Evolutionary conservation across 2,329 filamentous ascomycete species (phyloP).

Genomic region (Aspergillus novoparasiticus): DNA sequence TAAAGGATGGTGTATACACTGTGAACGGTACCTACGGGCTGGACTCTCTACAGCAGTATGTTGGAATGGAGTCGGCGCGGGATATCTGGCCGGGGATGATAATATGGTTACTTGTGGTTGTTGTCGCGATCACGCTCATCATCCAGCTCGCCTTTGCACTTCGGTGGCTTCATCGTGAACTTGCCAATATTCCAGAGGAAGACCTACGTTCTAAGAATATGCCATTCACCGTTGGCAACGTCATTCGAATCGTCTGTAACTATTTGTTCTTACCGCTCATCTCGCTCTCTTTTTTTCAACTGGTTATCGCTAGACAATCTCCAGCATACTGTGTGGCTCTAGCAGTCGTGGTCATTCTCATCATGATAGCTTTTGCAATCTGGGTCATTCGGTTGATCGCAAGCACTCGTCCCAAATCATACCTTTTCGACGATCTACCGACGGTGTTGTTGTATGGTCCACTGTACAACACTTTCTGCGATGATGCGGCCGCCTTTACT

Average conservation of each 20-base stretch:
- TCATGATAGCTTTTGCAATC: slow-evolving; percentile 71
- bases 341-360: slow-evolving; percentile 72
- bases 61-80: slow-evolving; percentile 73
- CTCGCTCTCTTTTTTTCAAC: slow-evolving; percentile 84
- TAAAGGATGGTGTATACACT: slow-evolving; percentile 85
- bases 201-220: slow-evolving; percentile 89
- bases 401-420: slow-evolving; percentile 76
- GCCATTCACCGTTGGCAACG: slow-evolving; percentile 78
- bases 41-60: slow-evolving; percentile 74
- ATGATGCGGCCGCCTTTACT: slow-evolving; percentile 88
- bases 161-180: slow-evolving; percentile 73
- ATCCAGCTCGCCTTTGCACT: slow-evolving; percentile 75
- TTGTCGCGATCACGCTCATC: slow-evolving; percentile 66
- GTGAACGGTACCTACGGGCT: slow-evolving; percentile 78
- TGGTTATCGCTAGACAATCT: slow-evolving; percentile 72
- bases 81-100: slow-evolving; percentile 97
- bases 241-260: slow-evolving; percentile 86
- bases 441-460: slow-evolving; percentile 89
- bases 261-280: slow-evolving; percentile 89
- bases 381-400: slow-evolving; percentile 84
- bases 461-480: slow-evolving; percentile 95
- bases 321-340: slow-evolving; percentile 71
- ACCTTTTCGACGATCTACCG: slow-evolving; percentile 89
- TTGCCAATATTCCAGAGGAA: slow-evolving; percentile 75
- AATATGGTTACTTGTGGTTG: slow-evolving; percentile 81